Percentiles rank a stretch among this genome's conserved stretches.
These are phyloP conservation scores for Heterobasidion occidentale DNA, from an alignment of 1,284 basidiomycete genomes.

Conservation along the genomic window DNA sequence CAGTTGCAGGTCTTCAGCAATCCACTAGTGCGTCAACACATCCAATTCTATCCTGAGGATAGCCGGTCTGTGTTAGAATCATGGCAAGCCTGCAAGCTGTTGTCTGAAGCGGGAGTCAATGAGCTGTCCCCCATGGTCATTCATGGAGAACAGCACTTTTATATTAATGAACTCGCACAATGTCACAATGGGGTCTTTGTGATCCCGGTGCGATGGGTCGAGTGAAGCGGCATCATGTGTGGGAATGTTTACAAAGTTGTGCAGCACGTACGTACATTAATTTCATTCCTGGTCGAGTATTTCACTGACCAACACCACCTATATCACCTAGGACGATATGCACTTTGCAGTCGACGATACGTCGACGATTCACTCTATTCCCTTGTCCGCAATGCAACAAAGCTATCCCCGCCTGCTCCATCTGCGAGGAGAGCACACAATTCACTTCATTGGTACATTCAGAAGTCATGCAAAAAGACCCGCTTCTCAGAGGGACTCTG, in stretches of 20 bases:
- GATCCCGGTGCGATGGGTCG: constrained; percentile 14
- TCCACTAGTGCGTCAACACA: constrained; percentile 20
- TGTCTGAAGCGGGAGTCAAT: constrained; percentile 15
- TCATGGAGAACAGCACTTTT: constrained; percentile 12
- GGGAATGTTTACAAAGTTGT: constrained; percentile 5
- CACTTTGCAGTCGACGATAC: neutral
- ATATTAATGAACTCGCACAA: constrained; percentile 21
- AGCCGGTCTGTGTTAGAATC: constrained; percentile 18
- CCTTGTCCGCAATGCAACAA: neutral
- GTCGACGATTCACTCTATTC: neutral
- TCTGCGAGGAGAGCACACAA: no score
- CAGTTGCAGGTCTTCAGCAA: constrained; percentile 26
- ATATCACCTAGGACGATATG: no score
- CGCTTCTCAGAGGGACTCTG: no score
- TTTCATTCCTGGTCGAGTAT: no score
- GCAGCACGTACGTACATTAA: no score
- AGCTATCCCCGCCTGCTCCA: no score
- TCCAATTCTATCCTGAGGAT: constrained; percentile 24
- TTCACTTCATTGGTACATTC: neutral
- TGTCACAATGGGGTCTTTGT: constrained; percentile 14
- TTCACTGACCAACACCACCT: no score
- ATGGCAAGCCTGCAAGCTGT: constrained; percentile 23
- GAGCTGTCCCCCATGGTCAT: constrained; percentile 22
- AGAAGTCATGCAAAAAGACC: no score
- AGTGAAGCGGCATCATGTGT: neutral